Evolutionary conservation across 768 basidiomycete genomes (phyloP), one percentile per base, ranked within the genome.

Genomic region (Melanogaster broomeanus): DNA sequence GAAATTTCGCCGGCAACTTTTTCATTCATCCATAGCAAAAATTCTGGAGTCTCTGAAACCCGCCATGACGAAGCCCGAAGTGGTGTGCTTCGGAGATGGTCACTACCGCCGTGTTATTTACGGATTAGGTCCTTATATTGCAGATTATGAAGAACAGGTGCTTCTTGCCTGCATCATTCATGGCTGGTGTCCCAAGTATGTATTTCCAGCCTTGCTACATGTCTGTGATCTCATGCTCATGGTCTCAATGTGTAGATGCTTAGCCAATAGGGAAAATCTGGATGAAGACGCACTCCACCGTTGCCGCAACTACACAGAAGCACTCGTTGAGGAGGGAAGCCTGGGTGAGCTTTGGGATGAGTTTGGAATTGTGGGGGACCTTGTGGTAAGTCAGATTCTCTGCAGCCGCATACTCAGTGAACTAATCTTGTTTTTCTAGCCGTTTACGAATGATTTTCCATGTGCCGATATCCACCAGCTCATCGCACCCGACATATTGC

Each of bases 81-180:
- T 74, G 3, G 42, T 50, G 66, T n/a, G n/a, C n/a, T n/a, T n/a
- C n/a, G n/a, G n/a, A n/a, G n/a, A n/a, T n/a, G n/a, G 69, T 1
- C 61, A 69, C 45, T 71, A 50, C 42, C 57, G 59, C 0, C 48
- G 54, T 11, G 63, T 52, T 2, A 61, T 74, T 7, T 74, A 64
- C 57, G 62, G 64, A 2, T 48, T 76, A 5, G 70, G 71, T 0
- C 65, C 71, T 2, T 71, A 71, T 33, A 74, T 76, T 52, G 69
- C 70, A 0, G 70, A 76, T 48, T 74, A 76, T 44, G 72, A 69
- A 0, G 72, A 76, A 47, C 73, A 75, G 49, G 65, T 54, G 1
- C 48, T 69, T 1, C 51, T 73, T 2, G 60, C 67, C 3, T 63
- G 70, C 25, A 56, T 71, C 39, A 62, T 74, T 3, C 64, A 64